Conservation (phyloP, 2,329 filamentous ascomycete species). For the Celoporthe dispersa region DNA sequence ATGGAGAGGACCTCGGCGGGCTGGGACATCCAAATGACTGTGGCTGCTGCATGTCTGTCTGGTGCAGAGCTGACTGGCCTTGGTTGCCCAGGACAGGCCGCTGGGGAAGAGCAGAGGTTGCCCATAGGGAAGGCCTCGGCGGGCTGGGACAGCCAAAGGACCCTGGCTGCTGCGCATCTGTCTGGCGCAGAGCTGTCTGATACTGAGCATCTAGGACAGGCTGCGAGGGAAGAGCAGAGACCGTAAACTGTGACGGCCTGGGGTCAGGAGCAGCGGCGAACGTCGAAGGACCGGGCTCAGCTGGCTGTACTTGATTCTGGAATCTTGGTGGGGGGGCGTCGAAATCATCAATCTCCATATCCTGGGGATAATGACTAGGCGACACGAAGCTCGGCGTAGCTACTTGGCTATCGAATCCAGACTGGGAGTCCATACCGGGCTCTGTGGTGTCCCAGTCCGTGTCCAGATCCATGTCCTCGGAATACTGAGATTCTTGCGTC, state of each 20-base stretch:
- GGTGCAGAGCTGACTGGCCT: too few relatives aligned
- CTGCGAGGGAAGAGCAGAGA: not conserved
- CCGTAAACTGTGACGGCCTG: not conserved
- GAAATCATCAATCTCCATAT: not conserved
- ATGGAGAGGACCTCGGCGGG: not conserved
- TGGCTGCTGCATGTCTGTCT: not conserved
- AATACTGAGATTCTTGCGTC: not conserved
- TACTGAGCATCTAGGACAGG: too few relatives aligned
- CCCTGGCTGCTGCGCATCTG: too few relatives aligned
- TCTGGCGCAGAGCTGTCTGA: too few relatives aligned
- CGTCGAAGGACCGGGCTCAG: not conserved
- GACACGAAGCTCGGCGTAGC: not conserved
- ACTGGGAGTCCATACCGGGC: not conserved
- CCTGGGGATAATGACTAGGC: not conserved
- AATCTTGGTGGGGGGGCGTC: not conserved
- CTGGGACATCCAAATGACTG: not conserved
- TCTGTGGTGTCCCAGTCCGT: not conserved
- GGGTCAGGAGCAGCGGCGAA: not conserved
- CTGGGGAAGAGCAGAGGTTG: too few relatives aligned
- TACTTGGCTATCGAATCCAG: not conserved
- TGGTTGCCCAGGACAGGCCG: too few relatives aligned
- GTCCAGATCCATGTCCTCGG: not conserved
- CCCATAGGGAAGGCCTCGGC: too few relatives aligned
- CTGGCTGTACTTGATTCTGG: not conserved
- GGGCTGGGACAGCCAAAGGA: too few relatives aligned